phyloP scores from a whole-genome alignment of 768 basidiomycete species.

The Epithele typhae region DNA sequence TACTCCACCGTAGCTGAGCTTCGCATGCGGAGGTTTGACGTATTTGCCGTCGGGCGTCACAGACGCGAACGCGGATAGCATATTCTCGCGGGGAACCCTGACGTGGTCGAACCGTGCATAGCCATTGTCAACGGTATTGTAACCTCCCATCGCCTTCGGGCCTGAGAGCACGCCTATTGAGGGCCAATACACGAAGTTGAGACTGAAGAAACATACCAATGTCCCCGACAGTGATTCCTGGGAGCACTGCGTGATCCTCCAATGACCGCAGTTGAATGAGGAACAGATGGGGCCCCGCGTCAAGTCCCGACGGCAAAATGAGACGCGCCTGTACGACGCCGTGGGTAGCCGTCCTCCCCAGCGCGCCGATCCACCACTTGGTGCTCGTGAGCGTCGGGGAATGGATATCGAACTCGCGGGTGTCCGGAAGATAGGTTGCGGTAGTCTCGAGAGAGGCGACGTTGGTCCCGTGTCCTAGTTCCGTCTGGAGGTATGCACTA shows the following conservation, averaged over 20 bases:
- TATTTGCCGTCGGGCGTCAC: constrained; percentile 66
- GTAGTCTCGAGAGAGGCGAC: constrained; percentile 69
- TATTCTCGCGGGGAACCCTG: constrained; percentile 61
- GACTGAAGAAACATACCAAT: constrained; percentile 57
- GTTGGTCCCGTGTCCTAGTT: constrained; percentile 76
- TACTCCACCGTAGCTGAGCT: constrained; percentile 73
- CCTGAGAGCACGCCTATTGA: no score
- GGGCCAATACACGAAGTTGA: no score
- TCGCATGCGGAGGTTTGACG: constrained; percentile 63
- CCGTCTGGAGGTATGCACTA: constrained; percentile 71
- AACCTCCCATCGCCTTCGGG: constrained; percentile 52
- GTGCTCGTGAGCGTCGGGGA: constrained; percentile 70
- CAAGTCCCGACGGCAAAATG: constrained; percentile 54
- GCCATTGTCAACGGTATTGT: constrained; percentile 56
- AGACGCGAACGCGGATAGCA: constrained; percentile 72
- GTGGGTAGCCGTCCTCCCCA: constrained; percentile 71
- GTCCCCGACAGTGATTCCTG: constrained; percentile 64
- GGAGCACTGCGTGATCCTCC: constrained; percentile 55
- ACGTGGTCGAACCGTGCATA: constrained; percentile 64
- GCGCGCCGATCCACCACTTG: constrained; percentile 82
- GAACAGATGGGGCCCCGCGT: constrained; percentile 72
- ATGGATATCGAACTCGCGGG: constrained; percentile 68
- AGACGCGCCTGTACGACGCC: constrained; percentile 75
- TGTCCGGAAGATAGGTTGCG: constrained; percentile 65
- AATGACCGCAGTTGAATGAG: constrained; percentile 64